A percentile compares a stretch with the other conserved stretches of the same genome.
These are phyloP conservation scores for Sporothrix phasma DNA, from an alignment of 2,329 filamentous ascomycete genomes.

Conservation along the genomic window DNA sequence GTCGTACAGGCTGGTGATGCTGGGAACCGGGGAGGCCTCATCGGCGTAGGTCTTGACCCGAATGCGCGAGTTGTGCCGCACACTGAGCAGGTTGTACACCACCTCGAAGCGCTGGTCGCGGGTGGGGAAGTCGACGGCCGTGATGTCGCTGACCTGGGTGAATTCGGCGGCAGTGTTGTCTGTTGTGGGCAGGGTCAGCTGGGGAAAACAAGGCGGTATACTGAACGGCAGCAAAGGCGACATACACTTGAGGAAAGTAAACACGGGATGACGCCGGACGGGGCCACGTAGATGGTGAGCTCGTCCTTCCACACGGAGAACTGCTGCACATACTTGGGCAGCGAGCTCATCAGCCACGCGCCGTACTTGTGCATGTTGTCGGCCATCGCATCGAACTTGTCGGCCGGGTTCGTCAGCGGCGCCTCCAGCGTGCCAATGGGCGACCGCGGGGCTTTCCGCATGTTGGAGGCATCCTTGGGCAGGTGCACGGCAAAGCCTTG, in stretches of 20 bases:
- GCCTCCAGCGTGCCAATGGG: conserved; percentile 56
- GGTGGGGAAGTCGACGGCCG: conserved; percentile 90
- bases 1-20: conserved; percentile 75
- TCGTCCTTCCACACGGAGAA: conserved; percentile 99
- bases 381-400: conserved; percentile 82
- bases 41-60: conserved; percentile 98
- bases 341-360: conserved; percentile 88
- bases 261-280: conserved; percentile 77
- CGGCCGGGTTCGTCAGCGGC: conserved; percentile 79
- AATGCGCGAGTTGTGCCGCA: conserved; percentile 93
- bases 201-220: too few relatives aligned
- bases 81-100: conserved; percentile 92
- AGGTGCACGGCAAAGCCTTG: conserved; percentile 42
- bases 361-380: conserved; percentile 89
- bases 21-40: conserved; percentile 87
- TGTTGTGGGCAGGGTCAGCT: conserved; percentile 22
- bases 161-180: conserved; percentile 96
- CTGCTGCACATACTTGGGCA: conserved; percentile 98
- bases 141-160: conserved; percentile 87
- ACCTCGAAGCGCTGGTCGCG: conserved; percentile 94
- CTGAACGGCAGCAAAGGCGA: background rate
- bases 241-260: conserved; percentile 79
- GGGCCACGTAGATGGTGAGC: conserved; percentile 85
- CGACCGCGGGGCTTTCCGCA: conserved; percentile 53
- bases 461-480: conserved; percentile 54